Percentiles rank a stretch among this genome's conserved stretches.
phyloP scores from a whole-genome alignment of 768 basidiomycete genomes.

The Amanita jacksonii region DNA sequence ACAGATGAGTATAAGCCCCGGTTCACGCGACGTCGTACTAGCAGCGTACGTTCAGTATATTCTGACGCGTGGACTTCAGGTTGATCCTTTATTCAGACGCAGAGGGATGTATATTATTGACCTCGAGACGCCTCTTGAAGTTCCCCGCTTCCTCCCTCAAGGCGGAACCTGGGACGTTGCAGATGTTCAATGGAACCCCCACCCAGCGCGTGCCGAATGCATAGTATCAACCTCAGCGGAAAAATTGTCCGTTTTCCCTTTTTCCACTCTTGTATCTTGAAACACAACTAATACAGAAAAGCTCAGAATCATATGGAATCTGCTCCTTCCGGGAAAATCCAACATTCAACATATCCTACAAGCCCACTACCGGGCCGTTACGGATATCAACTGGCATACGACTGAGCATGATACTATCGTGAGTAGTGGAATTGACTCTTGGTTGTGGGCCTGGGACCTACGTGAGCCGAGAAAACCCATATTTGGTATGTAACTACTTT shows the following conservation, averaged over 20 bases:
- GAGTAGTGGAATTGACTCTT: conserved; percentile 89
- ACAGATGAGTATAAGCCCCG: conserved; percentile 89
- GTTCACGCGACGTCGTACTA: conserved; percentile 80
- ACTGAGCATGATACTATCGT: conserved; percentile 77
- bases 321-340: conserved; percentile 61
- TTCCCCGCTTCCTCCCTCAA: conserved; percentile 86
- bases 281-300: neutral
- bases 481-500: conserved; percentile 58
- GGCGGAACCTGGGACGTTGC: conserved; percentile 96
- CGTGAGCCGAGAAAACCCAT: conserved; percentile 60
- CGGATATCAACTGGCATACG: conserved; percentile 97
- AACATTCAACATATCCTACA: conserved; percentile 80
- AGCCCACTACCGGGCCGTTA: conserved; percentile 91
- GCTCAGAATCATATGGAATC: conserved; percentile 84
- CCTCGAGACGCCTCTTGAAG: conserved; percentile 74
- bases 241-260: conserved; percentile 51
- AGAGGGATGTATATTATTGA: conserved; percentile 95
- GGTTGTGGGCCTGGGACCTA: conserved; percentile 93
- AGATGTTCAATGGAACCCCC: conserved; percentile 90
- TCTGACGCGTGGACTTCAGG: conserved; percentile 19
- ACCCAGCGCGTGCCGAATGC: conserved; percentile 63
- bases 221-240: conserved; percentile 85
- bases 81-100: too few relatives aligned
- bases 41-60: conserved; percentile 42
- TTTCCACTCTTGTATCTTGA: neutral